Percentiles rank a stretch among this genome's conserved stretches.
Evolutionary conservation across 257 asterid genomes (phyloP).

Genomic region (Fraxinus quadrangulata): DNA sequence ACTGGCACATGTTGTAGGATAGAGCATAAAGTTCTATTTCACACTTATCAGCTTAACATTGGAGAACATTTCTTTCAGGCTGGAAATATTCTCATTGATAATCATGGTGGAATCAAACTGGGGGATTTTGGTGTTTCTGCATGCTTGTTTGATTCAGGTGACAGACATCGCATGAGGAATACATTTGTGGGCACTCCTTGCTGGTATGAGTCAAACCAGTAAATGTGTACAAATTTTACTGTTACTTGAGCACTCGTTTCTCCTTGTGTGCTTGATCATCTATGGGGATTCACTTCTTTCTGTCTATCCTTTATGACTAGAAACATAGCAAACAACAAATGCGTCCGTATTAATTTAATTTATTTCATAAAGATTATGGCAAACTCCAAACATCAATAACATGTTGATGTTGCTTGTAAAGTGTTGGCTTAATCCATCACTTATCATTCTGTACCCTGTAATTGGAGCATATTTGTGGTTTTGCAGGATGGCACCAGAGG

Average conservation of each 20-base stretch:
- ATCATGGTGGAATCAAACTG: conserved; percentile 85
- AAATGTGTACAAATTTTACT: not conserved
- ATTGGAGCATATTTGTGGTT: conserved; percentile 27
- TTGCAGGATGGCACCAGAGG: conserved; percentile 99
- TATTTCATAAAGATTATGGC: not conserved
- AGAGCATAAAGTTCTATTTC: conserved; percentile 12
- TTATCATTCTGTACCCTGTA: conserved; percentile 6
- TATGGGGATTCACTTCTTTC: not conserved
- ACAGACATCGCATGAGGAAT: conserved; percentile 88
- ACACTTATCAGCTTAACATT: conserved; percentile 13
- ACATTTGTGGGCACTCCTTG: conserved; percentile 99
- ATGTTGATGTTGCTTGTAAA: conserved; percentile 11
- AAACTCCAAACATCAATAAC: conserved; percentile 8
- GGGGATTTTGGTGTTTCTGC: conserved; percentile 99
- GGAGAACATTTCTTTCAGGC: conserved; percentile 54
- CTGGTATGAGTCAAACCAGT: conserved; percentile 60
- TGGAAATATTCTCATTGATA: conserved; percentile 85
- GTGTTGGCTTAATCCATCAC: conserved; percentile 24
- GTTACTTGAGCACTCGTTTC: not conserved
- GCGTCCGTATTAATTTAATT: not conserved
- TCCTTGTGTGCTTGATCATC: not conserved
- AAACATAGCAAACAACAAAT: not conserved
- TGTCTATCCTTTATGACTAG: not conserved
- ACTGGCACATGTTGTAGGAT: conserved; percentile 7
- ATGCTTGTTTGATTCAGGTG: conserved; percentile 93